phyloP scores from a whole-genome alignment of 257 asterid genomes.

The Salvia splendens region DNA sequence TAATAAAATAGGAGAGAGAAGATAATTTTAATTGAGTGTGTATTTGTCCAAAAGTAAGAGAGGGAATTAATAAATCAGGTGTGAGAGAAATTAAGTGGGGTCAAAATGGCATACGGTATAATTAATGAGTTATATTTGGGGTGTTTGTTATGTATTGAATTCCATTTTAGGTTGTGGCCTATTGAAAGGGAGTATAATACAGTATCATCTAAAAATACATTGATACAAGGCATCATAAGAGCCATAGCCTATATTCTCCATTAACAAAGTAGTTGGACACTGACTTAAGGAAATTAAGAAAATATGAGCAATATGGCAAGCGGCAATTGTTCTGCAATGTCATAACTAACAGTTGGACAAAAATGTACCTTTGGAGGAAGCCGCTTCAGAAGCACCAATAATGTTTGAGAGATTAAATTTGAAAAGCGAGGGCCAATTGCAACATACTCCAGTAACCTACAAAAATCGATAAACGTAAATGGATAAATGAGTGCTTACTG shows the following conservation, averaged over 20 bases:
- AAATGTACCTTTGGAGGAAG: slow-evolving; percentile 82
- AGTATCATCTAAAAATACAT: neutral
- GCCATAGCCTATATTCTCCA: neutral
- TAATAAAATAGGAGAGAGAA: too few species aligned
- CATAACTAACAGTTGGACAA: slow-evolving; percentile 13
- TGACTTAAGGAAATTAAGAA: slow-evolving; percentile 13
- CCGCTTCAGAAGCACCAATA: slow-evolving; percentile 89
- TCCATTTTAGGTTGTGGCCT: too few species aligned
- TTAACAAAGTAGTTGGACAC: slow-evolving; percentile 11
- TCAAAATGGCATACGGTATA: too few species aligned
- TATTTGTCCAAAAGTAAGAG: too few species aligned
- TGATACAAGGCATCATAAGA: slow-evolving; percentile 10
- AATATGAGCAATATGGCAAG: slow-evolving; percentile 8
- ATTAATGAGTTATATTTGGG: too few species aligned
- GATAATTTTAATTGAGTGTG: too few species aligned
- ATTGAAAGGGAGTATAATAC: too few species aligned
- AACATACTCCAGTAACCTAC: slow-evolving; percentile 88
- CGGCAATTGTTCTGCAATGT: neutral
- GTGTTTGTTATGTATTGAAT: too few species aligned
- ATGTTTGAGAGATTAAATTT: slow-evolving; percentile 85
- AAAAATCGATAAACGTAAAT: slow-evolving; percentile 30
- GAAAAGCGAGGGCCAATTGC: slow-evolving; percentile 97
- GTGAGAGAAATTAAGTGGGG: too few species aligned
- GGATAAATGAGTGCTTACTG: slow-evolving; percentile 16
- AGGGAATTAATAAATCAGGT: too few species aligned